phyloP scores from a whole-genome alignment of 768 basidiomycete species.

The Lactarius hatsudake region DNA sequence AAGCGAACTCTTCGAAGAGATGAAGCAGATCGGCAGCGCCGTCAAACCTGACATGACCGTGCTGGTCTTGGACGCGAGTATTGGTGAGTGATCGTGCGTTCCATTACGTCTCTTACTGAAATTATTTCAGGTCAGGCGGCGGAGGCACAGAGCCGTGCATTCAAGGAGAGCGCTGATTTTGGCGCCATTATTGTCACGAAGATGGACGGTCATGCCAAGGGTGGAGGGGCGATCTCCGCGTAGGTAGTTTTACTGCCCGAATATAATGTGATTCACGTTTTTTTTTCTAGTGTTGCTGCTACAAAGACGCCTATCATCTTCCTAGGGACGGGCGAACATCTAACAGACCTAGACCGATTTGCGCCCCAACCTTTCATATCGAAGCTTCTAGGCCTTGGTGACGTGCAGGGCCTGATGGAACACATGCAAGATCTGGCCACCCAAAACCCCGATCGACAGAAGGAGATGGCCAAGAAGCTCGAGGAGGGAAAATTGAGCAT shows the following conservation, averaged over 20 bases:
- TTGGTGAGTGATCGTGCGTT: constrained; percentile 49
- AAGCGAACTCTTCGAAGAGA: constrained; percentile 93
- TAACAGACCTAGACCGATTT: constrained; percentile 96
- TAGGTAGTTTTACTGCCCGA: constrained; percentile 43
- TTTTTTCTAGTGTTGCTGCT: constrained; percentile 77
- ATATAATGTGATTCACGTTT: constrained; percentile 6
- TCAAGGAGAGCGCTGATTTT: constrained; percentile 97
- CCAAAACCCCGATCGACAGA: constrained; percentile 94
- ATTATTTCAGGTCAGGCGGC: constrained; percentile 78
- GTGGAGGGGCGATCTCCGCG: constrained; percentile 99
- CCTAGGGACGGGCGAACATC: constrained; percentile 94
- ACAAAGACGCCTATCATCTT: constrained; percentile 99
- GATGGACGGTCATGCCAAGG: constrained; percentile 99
- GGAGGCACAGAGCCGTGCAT: constrained; percentile 92
- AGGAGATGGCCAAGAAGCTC: constrained; percentile 96
- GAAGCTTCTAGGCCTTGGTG: constrained; percentile 92
- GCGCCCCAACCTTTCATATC: constrained; percentile 96
- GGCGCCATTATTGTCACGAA: constrained; percentile 99
- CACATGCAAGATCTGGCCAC: constrained; percentile 96
- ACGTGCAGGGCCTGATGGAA: constrained; percentile 96
- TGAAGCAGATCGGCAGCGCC: constrained; percentile 93
- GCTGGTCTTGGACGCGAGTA: constrained; percentile 93
- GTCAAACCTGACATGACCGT: constrained; percentile 97
- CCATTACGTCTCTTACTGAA: not conserved
- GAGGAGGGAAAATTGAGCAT: constrained; percentile 97